Evolutionary conservation across 176 grass and related monocot species (phyloP), one percentile per base, ranked within the genome.

Genomic region (maize (Zea mays)): DNA sequence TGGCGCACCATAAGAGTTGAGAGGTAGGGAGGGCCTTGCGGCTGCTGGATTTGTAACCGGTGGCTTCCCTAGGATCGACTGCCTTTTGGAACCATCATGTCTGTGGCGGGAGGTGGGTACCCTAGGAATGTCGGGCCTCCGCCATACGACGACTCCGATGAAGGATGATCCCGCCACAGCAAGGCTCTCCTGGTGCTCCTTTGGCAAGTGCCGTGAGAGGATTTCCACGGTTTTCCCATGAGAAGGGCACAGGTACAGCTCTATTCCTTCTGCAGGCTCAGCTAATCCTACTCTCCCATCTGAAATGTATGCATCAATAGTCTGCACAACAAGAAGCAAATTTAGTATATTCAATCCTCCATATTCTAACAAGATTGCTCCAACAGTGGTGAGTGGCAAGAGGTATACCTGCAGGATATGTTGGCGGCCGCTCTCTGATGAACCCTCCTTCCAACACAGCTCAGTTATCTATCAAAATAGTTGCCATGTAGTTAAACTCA

Each of bases 251-350:
- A 92, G 52, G 87, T 99, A 99, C 59, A 99, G 62, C 86, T 99
- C 96, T 74, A 99, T 80, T 36, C 96, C 96, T 45, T 89, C 90
- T 51, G 71, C 87, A 78, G 90, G 92, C 55, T 93, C 96, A 21
- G 92, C 96, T 88, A 95, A 77, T 62, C 96, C 96, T 47, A 99
- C 90, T 79, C 96, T 99, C 55, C 88, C 85, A 75, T 99, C 96
- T 34, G 90, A 63, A 75, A 92, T 55, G 62, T 99, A 99, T 5
- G 92, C 87, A 74, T 99, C 92, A 8, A 92, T 93, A 16, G 82
- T 90, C 96, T 99, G 86, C 74, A 90, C 48, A 75, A 71, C 54
- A 74, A 62, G 0, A 43, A 67, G 34, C 66, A 65, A 51, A 43
- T 39, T 75, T 58, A 62, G 34, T 56, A 43, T 66, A 70, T 63